phyloP scores from a whole-genome alignment of 805 yeast species.

The Ascoidea rubescens region DNA sequence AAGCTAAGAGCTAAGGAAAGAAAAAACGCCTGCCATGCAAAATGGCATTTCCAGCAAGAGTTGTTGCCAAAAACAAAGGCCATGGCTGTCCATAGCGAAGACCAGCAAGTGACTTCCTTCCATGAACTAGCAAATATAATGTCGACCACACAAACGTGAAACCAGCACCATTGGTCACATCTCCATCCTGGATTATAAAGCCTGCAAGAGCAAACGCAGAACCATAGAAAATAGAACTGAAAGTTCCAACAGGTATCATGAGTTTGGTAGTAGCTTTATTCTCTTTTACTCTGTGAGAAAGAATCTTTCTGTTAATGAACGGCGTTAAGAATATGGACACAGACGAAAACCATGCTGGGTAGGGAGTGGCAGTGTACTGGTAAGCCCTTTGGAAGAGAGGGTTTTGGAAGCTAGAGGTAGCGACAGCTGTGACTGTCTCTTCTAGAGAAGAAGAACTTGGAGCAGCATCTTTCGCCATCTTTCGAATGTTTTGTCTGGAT shows the following conservation, averaged over 20 bases:
- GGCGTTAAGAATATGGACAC: constrained; percentile 25
- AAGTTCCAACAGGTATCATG: neutral
- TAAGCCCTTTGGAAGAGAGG: constrained; percentile 9
- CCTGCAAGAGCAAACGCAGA: constrained; percentile 52
- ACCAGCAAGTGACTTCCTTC: constrained; percentile 38
- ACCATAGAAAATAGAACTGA: constrained; percentile 38
- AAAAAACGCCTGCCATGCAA: constrained; percentile 62
- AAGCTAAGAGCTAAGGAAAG: constrained; percentile 15
- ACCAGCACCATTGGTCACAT: constrained; percentile 67
- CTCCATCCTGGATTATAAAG: constrained; percentile 66
- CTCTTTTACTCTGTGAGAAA: constrained; percentile 5
- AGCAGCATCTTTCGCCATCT: neutral
- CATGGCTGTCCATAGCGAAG: constrained; percentile 42
- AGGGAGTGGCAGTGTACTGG: constrained; percentile 26
- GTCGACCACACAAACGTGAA: constrained; percentile 72
- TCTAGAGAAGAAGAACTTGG: neutral
- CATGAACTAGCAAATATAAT: constrained; percentile 59
- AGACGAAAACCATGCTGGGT: constrained; percentile 30
- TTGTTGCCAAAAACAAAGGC: constrained; percentile 44
- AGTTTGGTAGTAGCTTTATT: neutral
- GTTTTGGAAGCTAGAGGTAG: neutral
- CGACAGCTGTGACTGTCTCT: neutral
- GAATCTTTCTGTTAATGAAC: constrained; percentile 13
- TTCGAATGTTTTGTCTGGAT: no score
- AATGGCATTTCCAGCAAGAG: constrained; percentile 48